Evolutionary conservation across 164 flowering plant species (phyloP), one percentile per base, ranked within the genome.

Genomic region (Dillenia turbinata): DNA sequence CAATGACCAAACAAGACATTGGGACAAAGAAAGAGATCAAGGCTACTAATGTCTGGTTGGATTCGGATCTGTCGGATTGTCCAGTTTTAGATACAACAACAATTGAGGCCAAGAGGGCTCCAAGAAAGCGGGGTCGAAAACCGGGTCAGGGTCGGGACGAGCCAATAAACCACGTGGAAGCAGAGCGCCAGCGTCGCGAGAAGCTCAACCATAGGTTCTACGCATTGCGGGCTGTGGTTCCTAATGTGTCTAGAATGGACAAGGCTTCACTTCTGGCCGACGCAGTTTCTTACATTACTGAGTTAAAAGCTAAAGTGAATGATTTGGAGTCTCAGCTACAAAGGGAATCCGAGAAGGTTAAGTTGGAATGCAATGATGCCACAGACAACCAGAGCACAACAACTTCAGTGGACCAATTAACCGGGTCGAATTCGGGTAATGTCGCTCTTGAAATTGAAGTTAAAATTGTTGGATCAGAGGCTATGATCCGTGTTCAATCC

Each of bases 161-260:
- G 12, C 80, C 85, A n/a, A 2, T 81, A 65, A 85, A 83, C 80
- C 97, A 86, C 64, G 95, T 88, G 57, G 97, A 86, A 73, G 97
- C 97, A 8, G 97, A 90, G 79, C 55, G 97, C 57, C 92, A 83
- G 71, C 69, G 97, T 50, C 73, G 97, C n/a, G 95, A 88, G 83
- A 90, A 84, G 77, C 85, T 90, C 19, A 88, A 90, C 83, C 81
- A 76, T 75, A 72, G 89, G 43, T 90, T 90, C 80, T 90, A 86
- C 72, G 93, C 93, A 0, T 81, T 90, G 3, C 84, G 97, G 0
- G 73, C 89, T 0, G 97, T 84, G 43, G 95, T 90, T n/a, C 95
- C 95, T 0, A 82, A 86, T 70, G 95, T 90, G 49, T 88, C 95
- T 8, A 68, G 85, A 53, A 88, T 90, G 97, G 95, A 90, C 83